Evolutionary conservation across 2,329 filamentous ascomycete species (phyloP), one percentile per base, ranked within the genome.

Genomic region (Cytospora paraplurivora): DNA sequence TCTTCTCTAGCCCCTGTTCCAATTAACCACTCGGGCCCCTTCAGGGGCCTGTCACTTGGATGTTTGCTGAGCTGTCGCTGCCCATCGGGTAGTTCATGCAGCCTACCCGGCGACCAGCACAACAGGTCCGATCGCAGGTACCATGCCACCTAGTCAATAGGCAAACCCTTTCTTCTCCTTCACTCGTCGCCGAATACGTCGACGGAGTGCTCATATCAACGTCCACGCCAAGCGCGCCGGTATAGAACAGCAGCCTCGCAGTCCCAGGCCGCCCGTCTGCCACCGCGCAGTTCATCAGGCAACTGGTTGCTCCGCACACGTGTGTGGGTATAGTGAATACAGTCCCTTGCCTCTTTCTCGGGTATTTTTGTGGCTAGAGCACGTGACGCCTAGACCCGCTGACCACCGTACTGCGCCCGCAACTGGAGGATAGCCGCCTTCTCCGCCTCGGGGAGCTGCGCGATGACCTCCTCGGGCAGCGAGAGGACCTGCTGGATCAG

Each of bases 401-500:
- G 53, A 7, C 54, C 53, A 15, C 56, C 58, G 35, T 58, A 66
- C 54, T 66, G 64, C 68, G 89, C 87, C 61, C 92, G 83, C 62
- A 97, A 79, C 44, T 88, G 82, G 79, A 97, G 84, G 62, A 98
- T 89, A 75, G 97, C 92, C 66, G 85, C 85, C 60, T 90, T 83
- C 71, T 95, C 89, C 21, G 85, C 84, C 44, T 92, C 89, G 7
- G 90, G 87, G 56, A 97, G 79, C 71, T 87, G 85, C 73, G 94
- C 89, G 69, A 98, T 93, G 62, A 91, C 86, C 64, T 91, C 84
- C 71, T 91, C 89, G 2, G 92, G 86, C 79, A 97, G 87, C 60
- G 84, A 85, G 79, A 97, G 82, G 55, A 97, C 90, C 70, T 93
- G 90, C 67, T 90, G 85, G 74, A 97, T 88, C 60, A 97, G 82